Evolutionary conservation across 176 grass and related monocot species (phyloP).

Genomic region (Aegilops longissima): DNA sequence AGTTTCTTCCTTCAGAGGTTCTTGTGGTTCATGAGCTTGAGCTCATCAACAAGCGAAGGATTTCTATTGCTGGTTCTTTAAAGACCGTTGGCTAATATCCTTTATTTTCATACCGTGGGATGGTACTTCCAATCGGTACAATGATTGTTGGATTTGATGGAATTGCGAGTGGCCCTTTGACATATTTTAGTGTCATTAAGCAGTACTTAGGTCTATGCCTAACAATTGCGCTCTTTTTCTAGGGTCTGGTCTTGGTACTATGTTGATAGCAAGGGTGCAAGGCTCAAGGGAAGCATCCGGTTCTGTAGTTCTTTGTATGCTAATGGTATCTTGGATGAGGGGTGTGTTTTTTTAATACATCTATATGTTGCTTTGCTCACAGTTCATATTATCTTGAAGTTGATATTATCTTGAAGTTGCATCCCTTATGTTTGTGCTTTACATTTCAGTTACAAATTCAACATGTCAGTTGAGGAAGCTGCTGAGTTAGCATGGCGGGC

Average conservation of each 20-base stretch:
- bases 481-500: constrained; percentile 69
- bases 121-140: constrained; percentile 85
- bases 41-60: constrained; percentile 89
- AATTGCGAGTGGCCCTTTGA: no score
- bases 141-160: constrained; percentile 58
- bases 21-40: constrained; percentile 53
- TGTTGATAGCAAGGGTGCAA: constrained; percentile 94
- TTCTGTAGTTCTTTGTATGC: constrained; percentile 93
- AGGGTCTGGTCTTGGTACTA: constrained; percentile 92
- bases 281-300: constrained; percentile 59
- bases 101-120: constrained; percentile 79
- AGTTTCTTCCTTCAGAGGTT: constrained; percentile 43
- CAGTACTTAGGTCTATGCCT: constrained; percentile 11
- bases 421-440: constrained; percentile 9
- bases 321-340: constrained; percentile 79
- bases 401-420: background rate
- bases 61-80: constrained; percentile 77
- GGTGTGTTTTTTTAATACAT: constrained; percentile 40
- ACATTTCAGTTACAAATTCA: background rate
- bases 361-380: background rate
- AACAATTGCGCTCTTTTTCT: background rate
- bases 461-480: constrained; percentile 50
- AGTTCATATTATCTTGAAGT: background rate
- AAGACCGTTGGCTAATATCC: constrained; percentile 69
- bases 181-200: background rate